Evolutionary conservation across 2,329 filamentous ascomycete genomes (phyloP).

Genomic region (Colletotrichum tropicicola): DNA sequence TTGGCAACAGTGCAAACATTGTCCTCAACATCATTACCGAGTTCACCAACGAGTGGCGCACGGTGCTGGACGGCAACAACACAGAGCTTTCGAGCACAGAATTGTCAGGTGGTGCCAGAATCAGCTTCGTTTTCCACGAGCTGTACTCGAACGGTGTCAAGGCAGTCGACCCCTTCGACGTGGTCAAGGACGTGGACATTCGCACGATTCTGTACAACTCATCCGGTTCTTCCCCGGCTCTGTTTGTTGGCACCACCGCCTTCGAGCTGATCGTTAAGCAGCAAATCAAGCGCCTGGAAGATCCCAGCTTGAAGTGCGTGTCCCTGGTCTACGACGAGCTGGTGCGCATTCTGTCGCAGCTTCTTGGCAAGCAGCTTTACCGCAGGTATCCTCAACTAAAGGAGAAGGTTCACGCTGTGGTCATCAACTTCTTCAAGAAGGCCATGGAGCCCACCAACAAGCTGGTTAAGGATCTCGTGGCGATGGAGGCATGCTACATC

Average conservation of each 20-base stretch:
- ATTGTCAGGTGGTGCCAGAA: conserved; percentile 95
- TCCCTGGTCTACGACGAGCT: conserved; percentile 97
- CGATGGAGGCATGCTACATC: conserved; percentile 97
- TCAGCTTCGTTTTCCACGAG: conserved; percentile 99
- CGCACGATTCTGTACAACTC: conserved; percentile 98
- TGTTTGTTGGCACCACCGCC: conserved; percentile 97
- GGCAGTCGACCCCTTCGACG: conserved; percentile 95
- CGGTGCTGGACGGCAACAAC: conserved; percentile 95
- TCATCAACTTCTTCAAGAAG: conserved; percentile 97
- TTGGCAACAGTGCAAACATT: conserved; percentile 96
- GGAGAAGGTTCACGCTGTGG: conserved; percentile 94
- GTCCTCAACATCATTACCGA: conserved; percentile 99
- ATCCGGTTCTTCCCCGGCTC: conserved; percentile 94
- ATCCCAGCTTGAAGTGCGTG: conserved; percentile 96
- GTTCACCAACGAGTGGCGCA: conserved; percentile 97
- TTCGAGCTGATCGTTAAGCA: conserved; percentile 99
- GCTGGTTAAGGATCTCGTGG: conserved; percentile 89
- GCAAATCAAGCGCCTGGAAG: conserved; percentile 95
- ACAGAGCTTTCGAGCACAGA: conserved; percentile 94
- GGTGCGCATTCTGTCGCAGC: conserved; percentile 91
- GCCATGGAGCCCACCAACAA: conserved; percentile 99
- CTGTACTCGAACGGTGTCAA: conserved; percentile 97
- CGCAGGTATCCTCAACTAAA: conserved; percentile 92
- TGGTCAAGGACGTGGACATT: conserved; percentile 97
- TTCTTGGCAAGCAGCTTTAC: conserved; percentile 89